phyloP scores from a whole-genome alignment of 2,329 filamentous ascomycete genomes.

The Microdochium paspali region DNA sequence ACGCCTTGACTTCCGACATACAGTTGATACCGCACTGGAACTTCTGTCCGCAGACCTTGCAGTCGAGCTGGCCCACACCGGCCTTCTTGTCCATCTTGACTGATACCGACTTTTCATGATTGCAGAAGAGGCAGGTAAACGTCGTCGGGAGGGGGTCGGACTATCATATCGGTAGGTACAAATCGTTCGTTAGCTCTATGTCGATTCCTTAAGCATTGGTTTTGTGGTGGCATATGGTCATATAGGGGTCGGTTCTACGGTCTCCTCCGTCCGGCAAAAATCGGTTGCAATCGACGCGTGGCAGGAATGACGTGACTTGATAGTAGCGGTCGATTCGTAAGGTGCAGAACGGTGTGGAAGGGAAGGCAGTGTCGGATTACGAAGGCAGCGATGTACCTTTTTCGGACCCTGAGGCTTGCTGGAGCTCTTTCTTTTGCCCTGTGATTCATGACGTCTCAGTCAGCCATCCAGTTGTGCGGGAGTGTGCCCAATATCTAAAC shows the following conservation, averaged over 20 bases:
- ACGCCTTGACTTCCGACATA: conserved; percentile 26
- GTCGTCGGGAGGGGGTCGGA: conserved; percentile 64
- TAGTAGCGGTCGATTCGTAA: no score
- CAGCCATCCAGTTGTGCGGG: background rate
- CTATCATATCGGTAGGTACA: conserved; percentile 29
- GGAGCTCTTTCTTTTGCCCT: conserved; percentile 1
- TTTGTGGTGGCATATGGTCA: no score
- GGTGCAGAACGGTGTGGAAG: background rate
- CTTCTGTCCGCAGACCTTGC: conserved; percentile 87
- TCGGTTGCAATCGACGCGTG: no score
- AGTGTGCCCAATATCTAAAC: background rate
- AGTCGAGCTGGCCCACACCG: conserved; percentile 75
- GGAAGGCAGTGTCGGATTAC: background rate
- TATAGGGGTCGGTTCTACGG: no score
- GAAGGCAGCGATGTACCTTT: background rate
- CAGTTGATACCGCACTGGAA: conserved; percentile 94
- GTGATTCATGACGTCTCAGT: no score
- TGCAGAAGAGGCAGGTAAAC: conserved; percentile 98
- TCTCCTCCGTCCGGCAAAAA: no score
- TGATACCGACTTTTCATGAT: conserved; percentile 85
- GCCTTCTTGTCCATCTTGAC: conserved; percentile 93
- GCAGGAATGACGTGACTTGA: no score
- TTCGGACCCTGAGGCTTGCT: conserved; percentile 1
- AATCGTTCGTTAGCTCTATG: no score
- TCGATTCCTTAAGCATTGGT: no score